Conservation (phyloP, 2,329 filamentous ascomycete genomes). For the Trichoderma sp. region DNA sequence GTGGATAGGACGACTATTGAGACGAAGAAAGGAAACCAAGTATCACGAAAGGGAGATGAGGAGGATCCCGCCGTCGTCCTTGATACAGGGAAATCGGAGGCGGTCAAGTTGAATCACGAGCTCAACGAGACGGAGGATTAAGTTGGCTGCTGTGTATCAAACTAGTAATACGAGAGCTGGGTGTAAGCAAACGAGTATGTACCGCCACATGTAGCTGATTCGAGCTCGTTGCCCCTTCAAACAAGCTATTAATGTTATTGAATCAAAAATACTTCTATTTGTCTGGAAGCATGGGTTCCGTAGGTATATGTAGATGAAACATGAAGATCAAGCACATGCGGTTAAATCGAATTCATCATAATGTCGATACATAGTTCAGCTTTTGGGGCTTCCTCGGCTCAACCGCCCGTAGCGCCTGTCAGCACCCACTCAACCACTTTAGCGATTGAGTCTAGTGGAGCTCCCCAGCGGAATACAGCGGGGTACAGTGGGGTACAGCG, state of each 20-base stretch:
- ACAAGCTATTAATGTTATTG: too few species aligned
- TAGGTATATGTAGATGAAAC: neutral
- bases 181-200: neutral
- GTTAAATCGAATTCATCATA: neutral
- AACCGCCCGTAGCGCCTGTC: neutral
- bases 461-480: neutral
- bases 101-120: conserved; percentile 45
- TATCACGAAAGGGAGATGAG: conserved; percentile 42
- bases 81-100: conserved; percentile 47
- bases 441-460: neutral
- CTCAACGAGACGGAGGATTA: conserved; percentile 34
- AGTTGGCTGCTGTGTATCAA: neutral
- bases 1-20: conserved; percentile 39
- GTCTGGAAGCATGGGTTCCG: too few species aligned
- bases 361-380: neutral
- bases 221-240: too few species aligned
- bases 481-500: conserved; percentile 19
- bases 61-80: conserved; percentile 48
- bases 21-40: conserved; percentile 46
- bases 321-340: neutral
- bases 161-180: neutral
- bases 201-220: neutral
- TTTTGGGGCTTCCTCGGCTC: neutral
- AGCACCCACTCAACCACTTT: conserved; percentile 5
- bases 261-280: too few species aligned